Base-by-base conservation (phyloP, 306 rosid genomes). In the Cicer arietinum region DNA sequence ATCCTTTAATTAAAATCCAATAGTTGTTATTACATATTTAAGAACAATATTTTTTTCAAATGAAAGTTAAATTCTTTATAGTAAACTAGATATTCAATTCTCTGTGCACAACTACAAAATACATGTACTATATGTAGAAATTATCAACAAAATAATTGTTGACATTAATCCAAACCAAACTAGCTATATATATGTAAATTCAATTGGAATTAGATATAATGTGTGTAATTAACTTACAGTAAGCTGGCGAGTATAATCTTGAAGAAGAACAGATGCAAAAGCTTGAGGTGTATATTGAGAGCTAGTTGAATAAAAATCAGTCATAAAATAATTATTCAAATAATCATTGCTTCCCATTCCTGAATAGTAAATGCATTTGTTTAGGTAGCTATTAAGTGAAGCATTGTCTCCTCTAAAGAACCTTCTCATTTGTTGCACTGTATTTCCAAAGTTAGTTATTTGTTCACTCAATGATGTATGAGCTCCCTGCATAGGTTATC, bases 341-440 rank as follows among this genome's bases (percentile, higher is more conserved):
- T 91, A 94, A 81, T 94, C 98, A 59, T 94, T 94, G 68, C 97
- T 94, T 76, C 96, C 97, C 91, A 94, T 82, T 13, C 98, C 98
- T 71, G 96, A 88, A 70, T 73, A 94, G 71, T 80, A 87, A 22
- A 94, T 66, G 63, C 98, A 91, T 80, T 70, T 90, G 82, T 84
- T 78, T 13, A 94, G 70, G 75, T 94, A 77, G 81, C 80, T 72
- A 67, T 50, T 87, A 9, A 89, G 74, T 4, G 89, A 45, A 18
- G 67, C 86, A 64, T 78, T 77, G 78, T 91, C 90, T 85, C 94
- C 88, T 69, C 96, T 81, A 75, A 90, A 86, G 73, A 80, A 58
- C 64, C 97, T 85, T 17, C 88, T 76, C 88, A 94, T 16, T 74
- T 90, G 54, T 48, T 71, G 81, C 79, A 91, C 89, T 39, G 92